phyloP scores from a whole-genome alignment of 345 rosid genomes.

The Eucalyptus curtisii region DNA sequence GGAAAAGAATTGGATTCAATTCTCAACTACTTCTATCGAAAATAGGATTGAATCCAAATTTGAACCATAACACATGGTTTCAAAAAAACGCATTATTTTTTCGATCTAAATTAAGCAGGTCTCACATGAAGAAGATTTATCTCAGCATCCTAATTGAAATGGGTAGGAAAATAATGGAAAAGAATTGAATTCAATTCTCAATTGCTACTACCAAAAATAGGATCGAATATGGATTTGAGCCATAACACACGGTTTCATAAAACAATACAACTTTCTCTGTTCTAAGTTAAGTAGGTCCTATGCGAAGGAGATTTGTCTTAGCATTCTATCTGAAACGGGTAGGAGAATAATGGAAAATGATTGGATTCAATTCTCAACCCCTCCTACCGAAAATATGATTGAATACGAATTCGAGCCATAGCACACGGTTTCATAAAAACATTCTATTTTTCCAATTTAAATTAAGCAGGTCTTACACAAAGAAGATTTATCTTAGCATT shows the following conservation, averaged over 20 bases:
- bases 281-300: not conserved
- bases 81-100: not conserved
- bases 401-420: not conserved
- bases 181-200: not conserved
- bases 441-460: too few relatives aligned
- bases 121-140: too few relatives aligned
- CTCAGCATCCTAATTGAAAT: too few relatives aligned
- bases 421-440: not conserved
- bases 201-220: not conserved
- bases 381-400: not conserved
- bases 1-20: not conserved
- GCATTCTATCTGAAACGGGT: rapidly evolving
- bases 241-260: not conserved
- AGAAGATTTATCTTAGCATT: not conserved
- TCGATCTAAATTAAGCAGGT: not conserved
- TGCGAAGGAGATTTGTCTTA: rapidly evolving
- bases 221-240: not conserved
- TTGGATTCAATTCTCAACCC: not conserved
- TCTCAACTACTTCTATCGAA: not conserved
- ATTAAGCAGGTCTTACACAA: not conserved
- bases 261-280: not conserved
- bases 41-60: not conserved
- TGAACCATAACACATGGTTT: not conserved
- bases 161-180: not conserved
- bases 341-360: not conserved